Base-by-base conservation (phyloP, 768 basidiomycete species). In the Chiua virens region DNA sequence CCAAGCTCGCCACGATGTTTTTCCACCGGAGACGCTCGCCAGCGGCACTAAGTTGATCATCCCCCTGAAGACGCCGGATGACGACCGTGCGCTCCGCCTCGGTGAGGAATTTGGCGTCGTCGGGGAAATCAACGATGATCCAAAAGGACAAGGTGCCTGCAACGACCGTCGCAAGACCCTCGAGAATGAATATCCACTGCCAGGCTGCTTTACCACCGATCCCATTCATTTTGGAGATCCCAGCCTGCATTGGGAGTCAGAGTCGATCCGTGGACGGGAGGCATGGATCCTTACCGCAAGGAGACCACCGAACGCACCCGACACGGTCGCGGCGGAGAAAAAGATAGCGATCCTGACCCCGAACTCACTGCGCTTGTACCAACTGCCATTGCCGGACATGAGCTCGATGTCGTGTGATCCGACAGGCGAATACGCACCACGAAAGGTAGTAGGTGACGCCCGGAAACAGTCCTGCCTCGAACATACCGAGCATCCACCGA, bases 81-180 rank as follows among this genome's bases (percentile, higher is more conserved):
- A 88, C 77, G 18, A 85, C 73, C 8, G 81, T 82, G 27, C 86
- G 75, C 68, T 91, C 89, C 3, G 72, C 77, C 57, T 87, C 85
- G n/a, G 76, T 78, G 7, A 92, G 73, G 72, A 90, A 91, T 56
- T 78, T 86, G 23, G 88, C 89, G 1, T 82, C 87, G 58, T 91
- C 87, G 4, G 89, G 89, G 69, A 91, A 92, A 63, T 91, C 89
- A 59, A 89, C 83, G 52, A 91, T 81, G 61, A 91, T 81, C 77
- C 79, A 91, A 71, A 83, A 90, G 2, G 87, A 89, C 10, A 74
- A 64, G 21, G 65, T 63, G 9, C 85, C 86, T 6, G 84, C 86
- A n/a, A 88, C 15, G 22, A 89, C 74, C 1, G 89, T 89, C 14
- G 71, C 72, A 32, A 89, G 69, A 18, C 87, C 88, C 61, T 88